Evolutionary conservation across 2,329 filamentous ascomycete species (phyloP), one percentile per base, ranked within the genome.

Genomic region (Talaromyces atroroseus): DNA sequence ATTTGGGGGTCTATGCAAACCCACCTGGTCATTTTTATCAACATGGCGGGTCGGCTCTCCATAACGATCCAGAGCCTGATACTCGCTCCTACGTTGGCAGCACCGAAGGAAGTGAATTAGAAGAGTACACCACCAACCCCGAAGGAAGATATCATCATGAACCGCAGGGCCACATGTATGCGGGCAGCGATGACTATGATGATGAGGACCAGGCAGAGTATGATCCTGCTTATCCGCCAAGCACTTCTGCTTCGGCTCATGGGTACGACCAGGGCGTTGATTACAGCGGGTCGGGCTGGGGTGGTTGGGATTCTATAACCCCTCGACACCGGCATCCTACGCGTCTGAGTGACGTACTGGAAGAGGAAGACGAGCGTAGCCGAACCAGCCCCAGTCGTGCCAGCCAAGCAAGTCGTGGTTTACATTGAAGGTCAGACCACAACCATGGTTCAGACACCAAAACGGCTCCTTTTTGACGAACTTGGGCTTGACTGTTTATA

Each of bases 261-360:
- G n/a, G n/a, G n/a, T 65, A 73, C 65, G 59, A 71, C 57, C 63
- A 73, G 60, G 64, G 69, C 59, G 74, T 81, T 18, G 87, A 90
- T 64, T 90, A 90, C 66, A 78, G 80, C 5, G 87, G 86, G 46
- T 76, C 82, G 46, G 84, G 81, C 21, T 90, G 86, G 71, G 85
- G 78, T 2, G 86, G 83, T 16, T 95, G 90, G 89, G 89, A 94
- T 61, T 74, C 76, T n/a, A 77, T 90, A 60, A 86, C 87, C 23
- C 82, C 85, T 5, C 70, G 78, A 56, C 91, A 95, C 71, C 89
- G 94, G 63, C 90, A 96, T 72, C 91, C 91, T 0, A 95, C 91
- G 8, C 79, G 92, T 56, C 77, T 96, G 60, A 95, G 90, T 70
- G 91, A 95, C 72, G 91, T 96, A 26, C 80, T 94, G 29, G 88